phyloP scores from a whole-genome alignment of 2,329 filamentous ascomycete genomes.

The Fonsecaea nubica region DNA sequence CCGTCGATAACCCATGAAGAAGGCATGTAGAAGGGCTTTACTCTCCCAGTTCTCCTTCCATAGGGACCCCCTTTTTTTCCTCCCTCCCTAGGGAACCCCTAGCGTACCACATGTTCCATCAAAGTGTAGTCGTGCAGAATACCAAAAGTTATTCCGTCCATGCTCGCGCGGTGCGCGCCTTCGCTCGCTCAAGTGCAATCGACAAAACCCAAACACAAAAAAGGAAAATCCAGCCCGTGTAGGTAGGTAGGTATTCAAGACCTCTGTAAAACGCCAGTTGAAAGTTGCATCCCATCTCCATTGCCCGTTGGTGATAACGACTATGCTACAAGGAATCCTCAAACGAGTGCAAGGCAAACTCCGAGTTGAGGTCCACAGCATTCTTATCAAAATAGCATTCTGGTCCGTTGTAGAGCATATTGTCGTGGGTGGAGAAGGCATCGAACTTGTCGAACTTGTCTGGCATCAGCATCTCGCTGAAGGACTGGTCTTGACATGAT shows the following conservation, averaged over 20 bases:
- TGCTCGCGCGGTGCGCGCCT: constrained; percentile 20
- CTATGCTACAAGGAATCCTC: constrained; percentile 36
- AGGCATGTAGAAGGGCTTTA: constrained; percentile 12
- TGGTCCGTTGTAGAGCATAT: constrained; percentile 36
- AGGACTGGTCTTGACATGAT: constrained; percentile 36
- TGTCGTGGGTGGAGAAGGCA: constrained; percentile 39
- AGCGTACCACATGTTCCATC: constrained; percentile 19
- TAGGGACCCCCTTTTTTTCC: constrained; percentile 18
- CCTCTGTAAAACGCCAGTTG: constrained; percentile 21
- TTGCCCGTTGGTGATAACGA: neutral
- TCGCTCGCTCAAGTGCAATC: constrained; percentile 30
- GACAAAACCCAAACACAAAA: constrained; percentile 17
- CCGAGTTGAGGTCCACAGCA: constrained; percentile 38
- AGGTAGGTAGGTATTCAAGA: constrained; percentile 23
- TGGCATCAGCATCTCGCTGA: constrained; percentile 39
- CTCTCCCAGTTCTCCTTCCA: constrained; percentile 14
- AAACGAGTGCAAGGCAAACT: constrained; percentile 38
- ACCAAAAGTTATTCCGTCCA: constrained; percentile 21
- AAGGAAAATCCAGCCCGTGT: constrained; percentile 8
- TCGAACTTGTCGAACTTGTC: constrained; percentile 43
- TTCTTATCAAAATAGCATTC: constrained; percentile 42
- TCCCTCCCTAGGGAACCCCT: constrained; percentile 3
- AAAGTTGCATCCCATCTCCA: neutral
- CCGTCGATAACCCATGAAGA: constrained; percentile 10
- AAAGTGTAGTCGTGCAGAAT: constrained; percentile 20